Conservation (phyloP, 2,329 filamentous ascomycete species). For the Diplodia corticola region DNA sequence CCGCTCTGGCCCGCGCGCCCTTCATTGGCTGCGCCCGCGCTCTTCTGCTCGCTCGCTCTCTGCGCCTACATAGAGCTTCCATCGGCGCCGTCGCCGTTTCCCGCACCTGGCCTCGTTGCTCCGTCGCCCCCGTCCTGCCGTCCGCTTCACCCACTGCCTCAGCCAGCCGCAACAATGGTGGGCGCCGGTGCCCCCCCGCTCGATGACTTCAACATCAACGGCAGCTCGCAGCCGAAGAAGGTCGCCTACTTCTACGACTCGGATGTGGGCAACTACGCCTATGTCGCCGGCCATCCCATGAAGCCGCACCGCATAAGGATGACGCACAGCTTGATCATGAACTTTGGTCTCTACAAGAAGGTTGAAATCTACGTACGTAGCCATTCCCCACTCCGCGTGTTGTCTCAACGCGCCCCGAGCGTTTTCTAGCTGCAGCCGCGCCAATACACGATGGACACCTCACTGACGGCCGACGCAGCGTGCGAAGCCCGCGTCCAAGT, state of each 20-base stretch:
- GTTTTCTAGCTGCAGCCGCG: slow-evolving; percentile 15
- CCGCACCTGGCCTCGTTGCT: neutral
- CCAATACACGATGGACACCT: slow-evolving; percentile 6
- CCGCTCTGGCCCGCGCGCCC: neutral
- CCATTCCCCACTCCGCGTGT: neutral
- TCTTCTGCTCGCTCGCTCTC: slow-evolving; percentile 3
- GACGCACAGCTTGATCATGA: slow-evolving; percentile 66
- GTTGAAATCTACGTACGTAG: slow-evolving; percentile 67
- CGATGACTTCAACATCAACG: slow-evolving; percentile 28
- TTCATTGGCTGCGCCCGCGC: neutral
- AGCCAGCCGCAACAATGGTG: slow-evolving; percentile 24
- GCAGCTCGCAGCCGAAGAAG: slow-evolving; percentile 55
- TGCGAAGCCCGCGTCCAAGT: slow-evolving; percentile 58
- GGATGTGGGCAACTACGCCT: slow-evolving; percentile 97
- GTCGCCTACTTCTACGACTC: slow-evolving; percentile 99
- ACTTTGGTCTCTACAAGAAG: slow-evolving; percentile 71
- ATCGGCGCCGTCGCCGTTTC: neutral
- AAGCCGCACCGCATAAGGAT: slow-evolving; percentile 69
- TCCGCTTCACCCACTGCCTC: neutral
- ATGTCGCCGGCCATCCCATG: slow-evolving; percentile 73
- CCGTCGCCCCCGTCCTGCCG: neutral
- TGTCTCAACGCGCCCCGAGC: slow-evolving; percentile 9
- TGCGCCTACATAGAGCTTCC: neutral
- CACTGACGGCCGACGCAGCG: slow-evolving; percentile 30
- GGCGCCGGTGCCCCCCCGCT: slow-evolving; percentile 22